Conservation (phyloP, 2,329 filamentous ascomycete species). For the Epicoccum sorghinum region DNA sequence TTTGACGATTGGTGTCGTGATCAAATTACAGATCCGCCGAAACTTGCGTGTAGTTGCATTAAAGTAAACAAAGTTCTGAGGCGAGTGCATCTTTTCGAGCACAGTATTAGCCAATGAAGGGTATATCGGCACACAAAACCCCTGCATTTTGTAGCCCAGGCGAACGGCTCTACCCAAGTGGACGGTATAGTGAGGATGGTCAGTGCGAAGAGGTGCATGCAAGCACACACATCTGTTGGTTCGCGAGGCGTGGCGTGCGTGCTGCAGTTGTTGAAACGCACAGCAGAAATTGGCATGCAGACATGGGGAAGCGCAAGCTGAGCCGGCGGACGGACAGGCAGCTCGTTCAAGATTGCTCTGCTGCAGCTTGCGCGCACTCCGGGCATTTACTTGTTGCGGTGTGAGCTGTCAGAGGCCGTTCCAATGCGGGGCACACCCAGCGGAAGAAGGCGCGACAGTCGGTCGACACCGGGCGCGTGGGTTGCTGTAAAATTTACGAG, state of each 20-base stretch:
- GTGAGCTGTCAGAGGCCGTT: conserved; percentile 9
- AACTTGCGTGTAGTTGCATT: conserved; percentile 12
- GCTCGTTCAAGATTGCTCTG: conserved; percentile 5
- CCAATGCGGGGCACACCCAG: conserved; percentile 3
- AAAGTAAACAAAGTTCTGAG: conserved; percentile 16
- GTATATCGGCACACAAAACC: conserved; percentile 6
- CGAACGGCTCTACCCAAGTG: conserved; percentile 11
- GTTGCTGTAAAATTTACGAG: neutral
- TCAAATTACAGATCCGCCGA: neutral
- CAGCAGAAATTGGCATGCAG: conserved; percentile 5
- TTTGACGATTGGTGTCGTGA: neutral
- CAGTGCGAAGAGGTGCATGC: conserved; percentile 10
- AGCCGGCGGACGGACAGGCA: conserved; percentile 4
- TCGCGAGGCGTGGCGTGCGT: neutral
- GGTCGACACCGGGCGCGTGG: conserved; percentile 6
- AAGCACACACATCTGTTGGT: conserved; percentile 6
- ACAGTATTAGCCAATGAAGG: conserved; percentile 11
- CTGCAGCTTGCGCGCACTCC: conserved; percentile 10
- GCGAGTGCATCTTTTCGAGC: conserved; percentile 7
- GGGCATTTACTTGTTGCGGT: conserved; percentile 13
- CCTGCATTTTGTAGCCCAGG: conserved; percentile 16
- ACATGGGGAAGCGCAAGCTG: conserved; percentile 7
- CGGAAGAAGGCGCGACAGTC: neutral
- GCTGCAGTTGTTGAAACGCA: conserved; percentile 7
- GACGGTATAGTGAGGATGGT: conserved; percentile 7